phyloP scores from a whole-genome alignment of 768 basidiomycete genomes.

The Kondoa subrosea region DNA sequence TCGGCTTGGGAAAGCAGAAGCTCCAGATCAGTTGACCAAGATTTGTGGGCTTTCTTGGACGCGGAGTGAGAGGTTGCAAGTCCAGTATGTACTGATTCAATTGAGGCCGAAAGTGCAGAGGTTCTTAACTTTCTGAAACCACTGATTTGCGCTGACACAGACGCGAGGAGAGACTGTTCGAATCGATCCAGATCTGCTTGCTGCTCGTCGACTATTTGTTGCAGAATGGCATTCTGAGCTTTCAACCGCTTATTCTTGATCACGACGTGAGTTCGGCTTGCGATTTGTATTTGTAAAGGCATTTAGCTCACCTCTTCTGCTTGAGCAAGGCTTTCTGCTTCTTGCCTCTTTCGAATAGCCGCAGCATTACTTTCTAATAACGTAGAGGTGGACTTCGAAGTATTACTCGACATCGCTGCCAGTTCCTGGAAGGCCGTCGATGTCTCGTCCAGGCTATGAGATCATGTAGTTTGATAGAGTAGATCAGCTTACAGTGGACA shows the following conservation, averaged over 20 bases:
- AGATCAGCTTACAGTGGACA: not conserved
- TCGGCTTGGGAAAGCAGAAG: not conserved
- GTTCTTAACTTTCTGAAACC: conserved; percentile 6
- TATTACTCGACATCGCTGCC: not conserved
- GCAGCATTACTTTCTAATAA: not conserved
- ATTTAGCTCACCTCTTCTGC: conserved; percentile 8
- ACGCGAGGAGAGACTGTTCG: conserved; percentile 9
- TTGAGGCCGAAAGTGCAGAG: conserved; percentile 1
- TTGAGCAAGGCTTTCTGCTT: conserved; percentile 9
- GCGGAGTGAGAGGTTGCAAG: conserved; percentile 1
- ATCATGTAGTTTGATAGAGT: too few species aligned
- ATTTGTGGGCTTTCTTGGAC: not conserved
- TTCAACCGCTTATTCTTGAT: conserved; percentile 14
- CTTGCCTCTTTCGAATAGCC: conserved; percentile 6
- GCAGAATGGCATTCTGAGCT: conserved; percentile 13
- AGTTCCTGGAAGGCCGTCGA: not conserved
- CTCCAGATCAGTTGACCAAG: conserved; percentile 3
- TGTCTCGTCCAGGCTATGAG: not conserved
- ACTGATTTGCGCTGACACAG: conserved; percentile 3
- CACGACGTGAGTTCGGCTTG: not conserved
- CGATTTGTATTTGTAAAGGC: not conserved
- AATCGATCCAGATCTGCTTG: conserved; percentile 8
- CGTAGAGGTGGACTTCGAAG: not conserved
- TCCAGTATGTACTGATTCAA: conserved; percentile 3
- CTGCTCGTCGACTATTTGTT: conserved; percentile 6